These are phyloP conservation scores for Diaporthe velutina DNA, from an alignment of 2,329 filamentous ascomycete genomes.

Conservation along the genomic window DNA sequence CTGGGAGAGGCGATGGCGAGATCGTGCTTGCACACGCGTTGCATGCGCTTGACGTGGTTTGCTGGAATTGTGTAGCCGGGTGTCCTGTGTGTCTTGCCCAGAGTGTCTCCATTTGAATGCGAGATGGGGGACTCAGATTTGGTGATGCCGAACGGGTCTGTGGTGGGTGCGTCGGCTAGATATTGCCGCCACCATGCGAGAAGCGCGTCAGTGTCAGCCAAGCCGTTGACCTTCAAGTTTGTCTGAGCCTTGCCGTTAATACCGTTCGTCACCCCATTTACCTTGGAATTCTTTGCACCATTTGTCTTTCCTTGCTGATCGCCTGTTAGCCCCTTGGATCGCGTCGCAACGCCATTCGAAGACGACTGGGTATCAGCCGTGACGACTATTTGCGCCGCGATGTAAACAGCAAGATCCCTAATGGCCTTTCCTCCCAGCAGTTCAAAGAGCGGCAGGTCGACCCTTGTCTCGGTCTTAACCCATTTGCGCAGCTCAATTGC, in stretches of 20 bases:
- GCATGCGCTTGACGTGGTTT: conserved; percentile 1
- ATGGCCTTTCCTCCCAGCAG: not conserved
- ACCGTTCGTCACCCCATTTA: not conserved
- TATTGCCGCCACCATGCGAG: conserved; percentile 5
- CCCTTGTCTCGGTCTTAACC: conserved; percentile 13
- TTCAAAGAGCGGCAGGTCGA: conserved; percentile 14
- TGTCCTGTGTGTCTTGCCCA: not conserved
- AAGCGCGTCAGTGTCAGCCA: not conserved
- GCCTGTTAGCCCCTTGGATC: not conserved
- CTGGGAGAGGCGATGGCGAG: not conserved
- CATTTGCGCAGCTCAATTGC: conserved; percentile 30
- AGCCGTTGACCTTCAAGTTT: not conserved
- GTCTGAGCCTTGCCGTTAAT: not conserved
- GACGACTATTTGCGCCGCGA: conserved; percentile 6
- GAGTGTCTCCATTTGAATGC: not conserved
- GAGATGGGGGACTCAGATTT: not conserved
- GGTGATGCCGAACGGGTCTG: not conserved
- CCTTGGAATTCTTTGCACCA: not conserved
- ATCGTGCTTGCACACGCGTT: conserved; percentile 5
- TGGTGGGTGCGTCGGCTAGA: not conserved
- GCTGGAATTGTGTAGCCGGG: not conserved
- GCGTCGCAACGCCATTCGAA: not conserved
- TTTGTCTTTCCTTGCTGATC: not conserved
- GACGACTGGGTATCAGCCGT: not conserved
- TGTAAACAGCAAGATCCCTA: not conserved